phyloP scores from a whole-genome alignment of 2,329 filamentous ascomycete species.

The Diplodia mutila region DNA sequence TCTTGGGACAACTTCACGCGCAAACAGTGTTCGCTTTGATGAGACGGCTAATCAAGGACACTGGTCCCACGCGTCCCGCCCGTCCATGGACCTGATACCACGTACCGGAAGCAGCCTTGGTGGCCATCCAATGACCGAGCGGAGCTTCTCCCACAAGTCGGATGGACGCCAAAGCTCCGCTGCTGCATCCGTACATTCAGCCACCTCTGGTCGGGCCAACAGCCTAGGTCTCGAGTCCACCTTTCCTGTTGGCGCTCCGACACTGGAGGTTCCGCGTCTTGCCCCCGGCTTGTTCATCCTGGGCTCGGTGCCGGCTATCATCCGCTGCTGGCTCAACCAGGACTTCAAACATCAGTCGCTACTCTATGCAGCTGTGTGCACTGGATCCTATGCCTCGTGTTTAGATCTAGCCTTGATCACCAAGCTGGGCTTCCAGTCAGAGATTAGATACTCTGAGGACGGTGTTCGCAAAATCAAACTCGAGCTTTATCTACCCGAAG shows the following conservation, averaged over 20 bases:
- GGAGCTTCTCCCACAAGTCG: slow-evolving; percentile 91
- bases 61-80: slow-evolving; percentile 80
- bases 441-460: slow-evolving; percentile 67
- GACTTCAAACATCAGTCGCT: slow-evolving; percentile 88
- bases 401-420: slow-evolving; percentile 75
- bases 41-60: slow-evolving; percentile 92
- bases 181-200: slow-evolving; percentile 80
- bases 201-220: slow-evolving; percentile 78
- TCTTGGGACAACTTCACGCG: slow-evolving; percentile 83
- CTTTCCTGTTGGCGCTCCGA: slow-evolving; percentile 52
- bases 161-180: slow-evolving; percentile 93
- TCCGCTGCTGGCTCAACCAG: slow-evolving; percentile 91
- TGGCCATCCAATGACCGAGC: slow-evolving; percentile 81
- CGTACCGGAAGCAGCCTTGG: slow-evolving; percentile 80
- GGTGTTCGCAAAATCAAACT: slow-evolving; percentile 71
- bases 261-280: slow-evolving; percentile 69
- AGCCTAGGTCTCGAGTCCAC: slow-evolving; percentile 82
- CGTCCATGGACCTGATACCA: slow-evolving; percentile 80
- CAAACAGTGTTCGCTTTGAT: slow-evolving; percentile 97
- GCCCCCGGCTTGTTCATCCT: slow-evolving; percentile 84
- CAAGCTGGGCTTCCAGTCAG: slow-evolving; percentile 71
- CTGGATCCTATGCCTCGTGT: slow-evolving; percentile 86
- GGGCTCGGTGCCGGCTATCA: slow-evolving; percentile 88
- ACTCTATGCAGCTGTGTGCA: slow-evolving; percentile 89
- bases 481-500: slow-evolving; percentile 87